Conservation (phyloP, 192 early-diverging fungal species). For the Coemansia sp. region DNA sequence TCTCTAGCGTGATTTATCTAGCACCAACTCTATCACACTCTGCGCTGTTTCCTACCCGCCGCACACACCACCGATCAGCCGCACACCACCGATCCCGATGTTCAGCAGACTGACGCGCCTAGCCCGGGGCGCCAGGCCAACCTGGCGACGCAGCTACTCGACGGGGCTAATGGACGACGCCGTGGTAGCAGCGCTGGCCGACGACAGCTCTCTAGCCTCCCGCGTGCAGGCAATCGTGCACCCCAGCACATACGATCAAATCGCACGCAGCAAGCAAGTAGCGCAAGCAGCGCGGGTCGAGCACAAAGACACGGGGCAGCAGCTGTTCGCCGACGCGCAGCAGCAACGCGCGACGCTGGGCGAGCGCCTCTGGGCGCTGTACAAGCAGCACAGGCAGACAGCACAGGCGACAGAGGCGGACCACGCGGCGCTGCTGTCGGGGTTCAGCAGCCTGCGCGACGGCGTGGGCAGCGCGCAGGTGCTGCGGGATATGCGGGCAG, state of each 20-base stretch:
- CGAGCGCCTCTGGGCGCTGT: conserved; percentile 15
- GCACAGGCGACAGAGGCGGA: conserved; percentile 3
- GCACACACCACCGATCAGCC: not conserved
- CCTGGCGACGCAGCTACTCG: too few species aligned
- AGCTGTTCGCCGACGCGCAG: not conserved
- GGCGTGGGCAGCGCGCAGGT: conserved; percentile 9
- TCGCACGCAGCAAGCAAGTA: conserved; percentile 17
- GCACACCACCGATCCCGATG: too few species aligned
- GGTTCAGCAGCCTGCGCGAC: conserved; percentile 16
- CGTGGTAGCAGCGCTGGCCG: not conserved
- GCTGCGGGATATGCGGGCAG: conserved; percentile 28
- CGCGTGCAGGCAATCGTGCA: conserved; percentile 28
- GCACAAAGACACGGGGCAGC: conserved; percentile 7
- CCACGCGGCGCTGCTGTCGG: conserved; percentile 30
- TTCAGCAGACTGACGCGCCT: too few species aligned
- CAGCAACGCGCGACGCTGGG: not conserved
- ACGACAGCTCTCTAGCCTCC: not conserved
- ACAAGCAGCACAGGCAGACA: not conserved
- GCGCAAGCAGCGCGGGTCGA: conserved; percentile 9
- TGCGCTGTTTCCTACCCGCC: too few species aligned
- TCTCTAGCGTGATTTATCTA: too few species aligned
- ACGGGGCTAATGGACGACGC: conserved; percentile 1
- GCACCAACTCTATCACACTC: too few species aligned
- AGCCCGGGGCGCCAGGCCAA: too few species aligned
- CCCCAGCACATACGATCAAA: conserved; percentile 26